Percentiles rank a stretch among this genome's conserved stretches.
Evolutionary conservation across 2,329 filamentous ascomycete species (phyloP).

Genomic region (Sporothrix inflata): DNA sequence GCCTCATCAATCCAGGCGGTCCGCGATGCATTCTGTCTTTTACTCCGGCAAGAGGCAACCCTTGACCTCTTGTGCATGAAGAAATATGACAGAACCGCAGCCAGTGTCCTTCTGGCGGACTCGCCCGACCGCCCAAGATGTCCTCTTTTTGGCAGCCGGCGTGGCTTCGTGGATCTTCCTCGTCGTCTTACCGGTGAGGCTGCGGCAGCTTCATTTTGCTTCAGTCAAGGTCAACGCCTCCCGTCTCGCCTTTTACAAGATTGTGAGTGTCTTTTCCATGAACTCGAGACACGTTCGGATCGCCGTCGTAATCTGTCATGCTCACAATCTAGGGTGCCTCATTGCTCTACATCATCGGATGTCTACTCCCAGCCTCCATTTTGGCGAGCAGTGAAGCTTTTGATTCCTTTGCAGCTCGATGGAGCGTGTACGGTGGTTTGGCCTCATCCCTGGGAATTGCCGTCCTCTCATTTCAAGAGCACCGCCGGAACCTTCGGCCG

Average conservation of each 20-base stretch:
- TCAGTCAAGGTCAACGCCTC: slow-evolving; percentile 19
- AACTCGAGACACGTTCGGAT: not conserved
- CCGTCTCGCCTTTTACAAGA: not conserved
- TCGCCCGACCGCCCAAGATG: not conserved
- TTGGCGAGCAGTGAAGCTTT: not conserved
- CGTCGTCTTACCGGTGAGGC: slow-evolving; percentile 3
- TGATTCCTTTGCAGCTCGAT: not conserved
- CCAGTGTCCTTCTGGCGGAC: not conserved
- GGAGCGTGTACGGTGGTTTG: not conserved
- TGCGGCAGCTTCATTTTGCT: slow-evolving; percentile 16
- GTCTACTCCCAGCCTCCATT: not conserved
- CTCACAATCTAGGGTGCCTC: not conserved
- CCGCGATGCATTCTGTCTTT: not conserved
- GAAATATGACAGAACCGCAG: not conserved
- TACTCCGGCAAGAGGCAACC: not conserved
- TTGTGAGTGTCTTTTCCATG: slow-evolving; percentile 13
- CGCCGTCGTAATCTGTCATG: not conserved
- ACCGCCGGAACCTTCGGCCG: slow-evolving; percentile 20
- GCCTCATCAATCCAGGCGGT: not conserved
- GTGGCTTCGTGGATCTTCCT: slow-evolving; percentile 17
- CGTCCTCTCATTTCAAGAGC: slow-evolving; percentile 29
- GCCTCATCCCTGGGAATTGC: slow-evolving; percentile 1
- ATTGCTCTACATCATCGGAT: not conserved
- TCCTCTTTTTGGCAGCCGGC: not conserved
- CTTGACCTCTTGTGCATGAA: not conserved